phyloP scores from a whole-genome alignment of 2,329 filamentous ascomycete genomes.

The Verruconis gallopava region DNA sequence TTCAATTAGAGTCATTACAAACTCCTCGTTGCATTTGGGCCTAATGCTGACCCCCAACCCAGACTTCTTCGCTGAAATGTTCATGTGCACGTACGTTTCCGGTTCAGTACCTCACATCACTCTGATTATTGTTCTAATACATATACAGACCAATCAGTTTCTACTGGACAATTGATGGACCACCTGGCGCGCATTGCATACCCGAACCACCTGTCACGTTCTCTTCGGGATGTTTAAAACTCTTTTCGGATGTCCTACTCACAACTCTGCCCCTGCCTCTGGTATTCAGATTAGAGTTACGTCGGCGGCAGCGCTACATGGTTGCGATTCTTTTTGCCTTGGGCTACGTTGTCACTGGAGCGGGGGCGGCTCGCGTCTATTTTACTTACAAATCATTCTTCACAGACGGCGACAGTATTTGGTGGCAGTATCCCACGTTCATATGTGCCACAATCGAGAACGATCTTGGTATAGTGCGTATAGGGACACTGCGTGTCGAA shows the following conservation, averaged over 20 bases:
- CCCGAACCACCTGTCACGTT: conserved; percentile 6
- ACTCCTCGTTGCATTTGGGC: too few species aligned
- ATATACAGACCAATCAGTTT: neutral
- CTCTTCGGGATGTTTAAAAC: conserved; percentile 3
- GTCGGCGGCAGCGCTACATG: conserved; percentile 5
- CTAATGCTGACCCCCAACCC: too few species aligned
- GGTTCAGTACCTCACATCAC: neutral
- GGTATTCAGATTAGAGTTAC: conserved; percentile 7
- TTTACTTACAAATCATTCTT: conserved; percentile 8
- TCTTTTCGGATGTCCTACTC: conserved; percentile 1
- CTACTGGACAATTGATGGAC: conserved; percentile 3
- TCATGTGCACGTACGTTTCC: conserved; percentile 6
- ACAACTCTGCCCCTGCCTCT: conserved; percentile 9
- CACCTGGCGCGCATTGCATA: conserved; percentile 1
- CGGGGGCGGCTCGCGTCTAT: conserved; percentile 3
- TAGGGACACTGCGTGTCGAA: too few species aligned
- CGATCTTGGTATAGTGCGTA: conserved; percentile 8
- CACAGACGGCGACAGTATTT: conserved; percentile 1
- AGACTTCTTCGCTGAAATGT: conserved; percentile 7
- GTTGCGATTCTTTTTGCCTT: conserved; percentile 4
- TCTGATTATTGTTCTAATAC: neutral
- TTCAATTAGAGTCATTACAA: too few species aligned
- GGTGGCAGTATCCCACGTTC: conserved; percentile 8
- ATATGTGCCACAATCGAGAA: conserved; percentile 5
- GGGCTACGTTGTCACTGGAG: conserved; percentile 6